These are phyloP conservation scores for Penicillium silybi DNA, from an alignment of 495 filamentous ascomycete species.

Conservation along the genomic window DNA sequence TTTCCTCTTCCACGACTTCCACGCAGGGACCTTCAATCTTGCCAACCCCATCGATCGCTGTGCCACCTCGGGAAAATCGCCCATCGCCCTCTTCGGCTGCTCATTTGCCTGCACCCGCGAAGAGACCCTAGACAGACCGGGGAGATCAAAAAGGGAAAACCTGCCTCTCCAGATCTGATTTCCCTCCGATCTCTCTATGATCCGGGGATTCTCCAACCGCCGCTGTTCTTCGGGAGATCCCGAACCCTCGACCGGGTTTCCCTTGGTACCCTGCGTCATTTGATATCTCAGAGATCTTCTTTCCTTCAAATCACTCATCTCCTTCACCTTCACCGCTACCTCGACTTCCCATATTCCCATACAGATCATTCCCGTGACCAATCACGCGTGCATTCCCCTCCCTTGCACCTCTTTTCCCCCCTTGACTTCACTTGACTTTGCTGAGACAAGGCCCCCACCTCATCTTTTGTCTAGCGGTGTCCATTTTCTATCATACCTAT, in stretches of 20 bases:
- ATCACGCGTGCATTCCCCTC: constrained; percentile 19
- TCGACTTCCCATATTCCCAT: neutral
- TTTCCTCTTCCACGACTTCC: constrained; percentile 4
- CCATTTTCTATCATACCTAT: neutral
- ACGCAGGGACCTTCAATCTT: constrained; percentile 21
- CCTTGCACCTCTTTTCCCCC: constrained; percentile 9
- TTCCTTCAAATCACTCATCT: neutral
- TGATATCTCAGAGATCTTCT: neutral
- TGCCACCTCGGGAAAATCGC: constrained; percentile 24
- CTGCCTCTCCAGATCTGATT: constrained; percentile 11
- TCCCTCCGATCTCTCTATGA: constrained; percentile 5
- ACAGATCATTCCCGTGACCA: constrained; percentile 18
- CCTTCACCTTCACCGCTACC: neutral
- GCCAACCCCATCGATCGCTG: constrained; percentile 21
- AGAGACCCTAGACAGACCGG: neutral
- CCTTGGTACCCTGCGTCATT: neutral
- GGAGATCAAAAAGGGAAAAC: constrained; percentile 16
- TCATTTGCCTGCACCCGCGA: constrained; percentile 10
- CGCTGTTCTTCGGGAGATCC: constrained; percentile 2
- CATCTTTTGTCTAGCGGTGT: neutral
- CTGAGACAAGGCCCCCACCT: neutral
- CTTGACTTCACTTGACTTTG: neutral
- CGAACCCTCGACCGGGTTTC: neutral
- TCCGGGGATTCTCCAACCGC: neutral
- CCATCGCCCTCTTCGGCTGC: constrained; percentile 3